phyloP scores from a whole-genome alignment of 2,329 filamentous ascomycete species.

The Lomentospora prolificans region DNA sequence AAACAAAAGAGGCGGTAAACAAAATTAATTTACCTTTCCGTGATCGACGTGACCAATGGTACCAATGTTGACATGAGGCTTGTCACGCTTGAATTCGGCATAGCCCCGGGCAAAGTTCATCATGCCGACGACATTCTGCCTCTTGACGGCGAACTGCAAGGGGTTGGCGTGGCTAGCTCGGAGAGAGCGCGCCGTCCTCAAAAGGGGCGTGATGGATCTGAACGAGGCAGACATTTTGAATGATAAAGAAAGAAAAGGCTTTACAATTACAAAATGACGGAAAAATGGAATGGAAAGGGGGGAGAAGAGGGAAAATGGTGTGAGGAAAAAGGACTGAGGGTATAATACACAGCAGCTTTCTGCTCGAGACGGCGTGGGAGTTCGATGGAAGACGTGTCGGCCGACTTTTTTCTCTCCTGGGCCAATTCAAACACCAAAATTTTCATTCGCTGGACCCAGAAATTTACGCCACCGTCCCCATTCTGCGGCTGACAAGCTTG shows the following conservation, averaged over 20 bases:
- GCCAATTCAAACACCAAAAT: not conserved
- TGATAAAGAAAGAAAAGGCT: not conserved
- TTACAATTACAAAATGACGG: conserved; percentile 1
- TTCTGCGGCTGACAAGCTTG: not conserved
- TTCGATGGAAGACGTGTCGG: not conserved
- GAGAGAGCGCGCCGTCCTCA: conserved; percentile 72
- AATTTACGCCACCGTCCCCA: not conserved
- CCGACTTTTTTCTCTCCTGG: not conserved
- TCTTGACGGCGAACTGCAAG: conserved; percentile 59
- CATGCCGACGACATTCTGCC: conserved; percentile 52
- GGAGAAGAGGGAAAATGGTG: not conserved
- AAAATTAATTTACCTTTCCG: conserved; percentile 64
- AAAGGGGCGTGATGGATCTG: conserved; percentile 66
- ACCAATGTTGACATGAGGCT: conserved; percentile 98
- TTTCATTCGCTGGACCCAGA: not conserved
- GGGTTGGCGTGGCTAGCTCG: conserved; percentile 63
- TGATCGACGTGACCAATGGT: conserved; percentile 99
- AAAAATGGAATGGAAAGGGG: not conserved
- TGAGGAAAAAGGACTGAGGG: not conserved
- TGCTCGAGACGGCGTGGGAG: not conserved
- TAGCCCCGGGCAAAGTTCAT: conserved; percentile 58
- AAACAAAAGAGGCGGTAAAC: not conserved
- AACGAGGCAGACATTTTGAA: conserved; percentile 70
- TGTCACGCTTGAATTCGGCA: conserved; percentile 72
- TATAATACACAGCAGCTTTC: conserved; percentile 4